Conservation (phyloP, 1,284 basidiomycete species). For the Pisolithus thermaeus region DNA sequence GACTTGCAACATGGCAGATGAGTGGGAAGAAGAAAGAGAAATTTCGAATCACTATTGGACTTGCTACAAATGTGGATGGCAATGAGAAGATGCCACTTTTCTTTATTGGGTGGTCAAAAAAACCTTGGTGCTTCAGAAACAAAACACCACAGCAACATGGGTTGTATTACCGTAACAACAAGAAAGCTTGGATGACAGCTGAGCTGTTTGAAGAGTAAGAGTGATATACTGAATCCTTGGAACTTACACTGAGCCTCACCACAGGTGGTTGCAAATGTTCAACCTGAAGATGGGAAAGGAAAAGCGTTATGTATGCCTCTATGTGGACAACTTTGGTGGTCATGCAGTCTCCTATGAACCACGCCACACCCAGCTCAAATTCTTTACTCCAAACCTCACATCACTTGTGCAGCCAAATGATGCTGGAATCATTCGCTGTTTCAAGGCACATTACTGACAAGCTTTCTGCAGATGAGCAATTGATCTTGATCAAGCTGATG, state of each 20-base stretch:
- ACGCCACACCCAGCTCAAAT: background rate
- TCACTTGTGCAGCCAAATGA: background rate
- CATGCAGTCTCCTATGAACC: background rate
- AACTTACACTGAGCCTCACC: too few relatives aligned
- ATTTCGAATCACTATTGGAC: slow-evolving; percentile 15
- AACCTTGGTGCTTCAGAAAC: slow-evolving; percentile 16
- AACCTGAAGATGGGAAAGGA: too few relatives aligned
- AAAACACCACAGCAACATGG: slow-evolving; percentile 9
- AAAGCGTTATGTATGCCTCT: background rate
- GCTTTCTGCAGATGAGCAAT: background rate
- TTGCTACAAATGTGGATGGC: slow-evolving; percentile 19
- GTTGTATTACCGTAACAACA: slow-evolving; percentile 21
- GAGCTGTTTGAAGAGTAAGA: slow-evolving; percentile 19
- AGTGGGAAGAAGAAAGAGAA: slow-evolving; percentile 17
- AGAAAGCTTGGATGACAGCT: slow-evolving; percentile 23
- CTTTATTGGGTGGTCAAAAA: slow-evolving; percentile 19
- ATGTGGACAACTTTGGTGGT: background rate
- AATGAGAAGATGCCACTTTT: slow-evolving; percentile 15
- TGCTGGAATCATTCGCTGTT: background rate
- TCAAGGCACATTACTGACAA: background rate
- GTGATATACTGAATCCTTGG: too few relatives aligned
- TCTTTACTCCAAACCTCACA: background rate
- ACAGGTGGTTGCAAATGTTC: too few relatives aligned
- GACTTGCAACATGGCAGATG: slow-evolving; percentile 15
- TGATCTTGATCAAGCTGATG: background rate